Percentiles rank a stretch among this genome's conserved stretches.
Conservation (phyloP, 2,329 filamentous ascomycete genomes). For the Lomentospora prolificans region DNA sequence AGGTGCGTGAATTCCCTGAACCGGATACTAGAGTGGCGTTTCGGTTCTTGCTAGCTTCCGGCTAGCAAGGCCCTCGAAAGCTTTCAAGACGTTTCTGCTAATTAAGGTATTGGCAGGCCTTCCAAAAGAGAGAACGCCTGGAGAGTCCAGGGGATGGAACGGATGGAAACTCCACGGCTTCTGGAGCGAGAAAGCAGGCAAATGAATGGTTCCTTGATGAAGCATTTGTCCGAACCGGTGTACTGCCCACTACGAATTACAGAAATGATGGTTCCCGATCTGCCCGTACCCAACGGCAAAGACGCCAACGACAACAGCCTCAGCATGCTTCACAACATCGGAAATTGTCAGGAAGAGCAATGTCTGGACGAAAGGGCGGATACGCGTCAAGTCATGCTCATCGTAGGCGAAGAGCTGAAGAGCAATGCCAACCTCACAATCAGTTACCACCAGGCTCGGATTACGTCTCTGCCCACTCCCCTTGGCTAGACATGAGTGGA, state of each 20-base stretch:
- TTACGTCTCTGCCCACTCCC: neutral
- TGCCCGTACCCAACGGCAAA: neutral
- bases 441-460: neutral
- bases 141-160: neutral
- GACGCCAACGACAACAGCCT: neutral
- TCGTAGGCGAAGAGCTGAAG: neutral
- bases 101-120: constrained; percentile 22
- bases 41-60: no score
- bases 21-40: neutral
- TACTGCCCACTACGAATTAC: neutral
- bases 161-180: neutral
- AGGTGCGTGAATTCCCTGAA: constrained; percentile 45
- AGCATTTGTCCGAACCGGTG: neutral
- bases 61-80: no score
- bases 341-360: neutral
- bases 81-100: no score
- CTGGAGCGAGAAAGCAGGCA: constrained; percentile 15
- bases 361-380: neutral
- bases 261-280: constrained; percentile 24
- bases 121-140: constrained; percentile 28
- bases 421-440: neutral
- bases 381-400: neutral
- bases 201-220: constrained; percentile 30
- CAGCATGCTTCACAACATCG: neutral
- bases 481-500: neutral